A percentile compares a stretch with the other conserved stretches of the same genome.
phyloP scores from a whole-genome alignment of 139 green algal species.

The Gonium pectorale region DNA sequence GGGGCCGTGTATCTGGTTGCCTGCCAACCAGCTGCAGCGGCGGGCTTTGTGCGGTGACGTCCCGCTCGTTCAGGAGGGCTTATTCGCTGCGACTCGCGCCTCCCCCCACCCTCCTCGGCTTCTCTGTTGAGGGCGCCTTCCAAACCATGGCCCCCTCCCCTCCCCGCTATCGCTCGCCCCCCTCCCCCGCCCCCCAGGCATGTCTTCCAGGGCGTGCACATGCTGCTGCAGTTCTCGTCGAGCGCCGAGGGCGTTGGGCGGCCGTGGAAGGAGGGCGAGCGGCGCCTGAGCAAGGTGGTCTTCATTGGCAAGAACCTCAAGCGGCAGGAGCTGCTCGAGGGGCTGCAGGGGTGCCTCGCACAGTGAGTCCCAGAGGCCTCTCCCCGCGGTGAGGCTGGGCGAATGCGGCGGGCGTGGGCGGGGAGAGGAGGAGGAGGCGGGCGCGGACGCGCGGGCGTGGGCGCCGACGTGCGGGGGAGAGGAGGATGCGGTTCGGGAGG shows the following conservation, averaged over 20 bases:
- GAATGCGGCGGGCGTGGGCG: too few species aligned
- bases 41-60: too few species aligned
- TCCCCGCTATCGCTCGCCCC: neutral
- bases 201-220: constrained; percentile 90
- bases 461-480: too few species aligned
- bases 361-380: constrained; percentile 10
- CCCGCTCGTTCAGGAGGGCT: too few species aligned
- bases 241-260: constrained; percentile 73
- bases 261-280: constrained; percentile 71
- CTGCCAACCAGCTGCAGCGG: neutral
- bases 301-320: constrained; percentile 97
- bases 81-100: neutral
- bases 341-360: constrained; percentile 86
- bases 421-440: too few species aligned
- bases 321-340: constrained; percentile 78
- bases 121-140: neutral
- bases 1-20: neutral
- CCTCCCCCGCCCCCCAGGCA: constrained; percentile 51
- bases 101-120: neutral
- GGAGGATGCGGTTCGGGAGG: too few species aligned
- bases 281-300: constrained; percentile 81
- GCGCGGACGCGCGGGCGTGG: too few species aligned
- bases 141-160: neutral
- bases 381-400: too few species aligned
- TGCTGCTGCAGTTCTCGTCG: constrained; percentile 84